Base-by-base conservation (phyloP, 495 filamentous ascomycete genomes). In the Zalerion maritima region DNA sequence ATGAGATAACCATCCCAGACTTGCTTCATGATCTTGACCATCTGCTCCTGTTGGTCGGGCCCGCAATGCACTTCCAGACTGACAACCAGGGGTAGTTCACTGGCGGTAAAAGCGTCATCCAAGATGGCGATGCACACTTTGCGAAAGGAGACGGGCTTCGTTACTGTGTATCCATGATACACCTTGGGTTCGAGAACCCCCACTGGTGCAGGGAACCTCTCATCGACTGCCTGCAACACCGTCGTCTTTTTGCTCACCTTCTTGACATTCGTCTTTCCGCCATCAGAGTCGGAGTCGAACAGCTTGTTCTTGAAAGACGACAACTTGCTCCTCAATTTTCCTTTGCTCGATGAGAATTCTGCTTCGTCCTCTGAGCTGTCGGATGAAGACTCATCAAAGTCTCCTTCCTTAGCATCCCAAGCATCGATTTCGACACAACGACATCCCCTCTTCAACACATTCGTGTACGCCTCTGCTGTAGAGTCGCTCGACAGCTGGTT, bases 391-490 rank as follows among this genome's bases (percentile, higher is more conserved):
- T n/a, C n/a, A n/a, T n/a, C n/a, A n/a, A n/a, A n/a, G n/a, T n/a
- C n/a, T n/a, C n/a, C n/a, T 14, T 64, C 57, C 22, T 83, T 71
- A 8, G 86, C 87, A 47, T 96, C 81, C 81, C 85, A 93, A 5
- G 94, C 83, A 42, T 96, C 87, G 35, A 96, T 84, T 56, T 94
- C 87, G 29, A 94, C 81, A 35, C 83, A 94, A 11, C 87, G 73
- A 38, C 87, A 89, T n/a, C 87, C 83, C 14, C 74, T 67, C 6
- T 74, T 53, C 19, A 94, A 68, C 45, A 89, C 85, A 45, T 77
- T 77, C 38, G 69, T 81, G 57, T 94, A 96, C 12, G 79, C 75
- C 28, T 78, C 78, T 1, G 75, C 74, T 34, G 77, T 84, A 18
- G 81, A 73, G 34, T 79, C 71, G 37, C 83, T 84, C 34, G 74